Conservation (phyloP, 1,284 basidiomycete species). For the Meira nashicola region DNA sequence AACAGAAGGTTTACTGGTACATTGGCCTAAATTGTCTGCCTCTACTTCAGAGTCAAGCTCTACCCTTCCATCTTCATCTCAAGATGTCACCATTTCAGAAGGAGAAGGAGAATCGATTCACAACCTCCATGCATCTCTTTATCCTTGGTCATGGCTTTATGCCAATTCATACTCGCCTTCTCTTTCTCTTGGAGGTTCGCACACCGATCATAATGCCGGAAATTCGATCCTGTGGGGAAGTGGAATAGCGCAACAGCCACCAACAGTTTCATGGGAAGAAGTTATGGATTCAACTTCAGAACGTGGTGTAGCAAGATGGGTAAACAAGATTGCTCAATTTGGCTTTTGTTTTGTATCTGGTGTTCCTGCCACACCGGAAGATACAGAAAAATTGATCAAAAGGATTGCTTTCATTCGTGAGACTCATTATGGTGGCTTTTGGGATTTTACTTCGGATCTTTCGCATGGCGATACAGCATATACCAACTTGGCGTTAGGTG, state of each 20-base stretch:
- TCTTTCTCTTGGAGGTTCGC: constrained; percentile 17
- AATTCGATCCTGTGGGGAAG: constrained; percentile 67
- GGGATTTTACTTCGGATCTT: constrained; percentile 92
- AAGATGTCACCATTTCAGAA: constrained; percentile 2
- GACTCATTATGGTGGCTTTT: constrained; percentile 87
- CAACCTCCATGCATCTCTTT: constrained; percentile 65
- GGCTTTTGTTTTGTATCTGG: constrained; percentile 84
- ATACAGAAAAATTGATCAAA: constrained; percentile 72
- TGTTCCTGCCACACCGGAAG: constrained; percentile 74
- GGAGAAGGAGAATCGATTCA: neutral
- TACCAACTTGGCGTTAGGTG: constrained; percentile 77
- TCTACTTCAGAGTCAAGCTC: neutral
- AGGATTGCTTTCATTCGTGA: constrained; percentile 84
- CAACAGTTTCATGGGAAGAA: constrained; percentile 69
- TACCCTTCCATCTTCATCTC: neutral
- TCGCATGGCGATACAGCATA: constrained; percentile 78
- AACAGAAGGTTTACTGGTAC: constrained; percentile 65
- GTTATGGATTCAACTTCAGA: constrained; percentile 67
- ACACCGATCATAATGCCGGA: neutral
- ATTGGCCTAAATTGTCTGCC: constrained; percentile 51
- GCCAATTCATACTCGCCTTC: constrained; percentile 71
- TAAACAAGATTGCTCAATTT: constrained; percentile 70
- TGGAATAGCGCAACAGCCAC: constrained; percentile 70
- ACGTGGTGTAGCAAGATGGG: constrained; percentile 70
- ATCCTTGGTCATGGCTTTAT: constrained; percentile 80